Evolutionary conservation across 2,329 filamentous ascomycete genomes (phyloP).

Genomic region (Diaporthe longicolla): DNA sequence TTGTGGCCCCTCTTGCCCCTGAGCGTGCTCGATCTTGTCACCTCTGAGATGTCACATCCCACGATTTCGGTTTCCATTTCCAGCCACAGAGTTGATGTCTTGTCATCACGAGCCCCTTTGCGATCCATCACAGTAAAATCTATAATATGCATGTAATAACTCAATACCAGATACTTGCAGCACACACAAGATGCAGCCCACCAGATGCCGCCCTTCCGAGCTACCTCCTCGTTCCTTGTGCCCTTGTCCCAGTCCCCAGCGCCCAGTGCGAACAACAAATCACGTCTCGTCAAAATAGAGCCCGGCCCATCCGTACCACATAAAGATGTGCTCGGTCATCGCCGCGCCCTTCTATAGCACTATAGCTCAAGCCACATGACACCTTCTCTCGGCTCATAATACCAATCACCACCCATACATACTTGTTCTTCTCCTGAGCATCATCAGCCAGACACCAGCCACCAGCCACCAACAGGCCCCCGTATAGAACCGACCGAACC

Average conservation of each 20-base stretch:
- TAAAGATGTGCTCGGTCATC: slow-evolving; percentile 25
- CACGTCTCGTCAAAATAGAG: not conserved
- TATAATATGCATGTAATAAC: not conserved
- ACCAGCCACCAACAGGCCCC: not conserved
- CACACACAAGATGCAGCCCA: not conserved
- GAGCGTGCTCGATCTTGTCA: slow-evolving; percentile 17
- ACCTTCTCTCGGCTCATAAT: not conserved
- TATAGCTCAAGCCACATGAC: slow-evolving; percentile 23
- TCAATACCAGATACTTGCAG: not conserved
- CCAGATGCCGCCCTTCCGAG: slow-evolving; percentile 10
- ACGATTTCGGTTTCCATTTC: not conserved
- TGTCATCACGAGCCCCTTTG: not conserved
- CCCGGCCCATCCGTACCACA: slow-evolving; percentile 21
- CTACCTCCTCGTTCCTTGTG: not conserved
- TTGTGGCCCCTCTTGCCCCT: not conserved
- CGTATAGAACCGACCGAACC: not conserved
- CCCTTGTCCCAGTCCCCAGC: not conserved
- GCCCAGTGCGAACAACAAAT: slow-evolving; percentile 11
- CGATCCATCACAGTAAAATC: not conserved
- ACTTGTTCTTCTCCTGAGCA: not conserved
- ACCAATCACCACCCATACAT: not conserved
- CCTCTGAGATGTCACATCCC: slow-evolving; percentile 23
- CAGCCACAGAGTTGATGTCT: not conserved
- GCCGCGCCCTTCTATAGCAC: slow-evolving; percentile 1
- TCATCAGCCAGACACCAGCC: not conserved